phyloP scores from a whole-genome alignment of 495 filamentous ascomycete genomes.

The Pyrenopolyporus hunteri region DNA sequence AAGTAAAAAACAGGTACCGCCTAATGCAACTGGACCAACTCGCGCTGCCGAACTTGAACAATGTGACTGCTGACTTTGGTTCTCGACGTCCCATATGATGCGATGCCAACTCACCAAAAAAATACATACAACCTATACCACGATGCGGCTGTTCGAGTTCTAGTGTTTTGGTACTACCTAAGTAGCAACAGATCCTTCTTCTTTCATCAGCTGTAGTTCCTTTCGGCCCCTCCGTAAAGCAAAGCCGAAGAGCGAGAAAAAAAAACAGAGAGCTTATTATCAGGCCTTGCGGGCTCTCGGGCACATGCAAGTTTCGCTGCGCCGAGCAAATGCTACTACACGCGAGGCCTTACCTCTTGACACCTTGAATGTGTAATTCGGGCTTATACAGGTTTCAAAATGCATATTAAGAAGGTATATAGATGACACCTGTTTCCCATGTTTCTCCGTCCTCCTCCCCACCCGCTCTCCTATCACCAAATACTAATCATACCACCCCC shows the following conservation, averaged over 20 bases:
- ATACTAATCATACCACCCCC: background rate
- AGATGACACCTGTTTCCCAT: too few species aligned
- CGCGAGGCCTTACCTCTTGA: conserved; percentile 5
- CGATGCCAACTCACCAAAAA: conserved; percentile 25
- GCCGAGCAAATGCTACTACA: conserved; percentile 31
- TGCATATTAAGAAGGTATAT: conserved; percentile 36
- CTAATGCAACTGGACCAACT: background rate
- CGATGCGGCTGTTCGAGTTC: conserved; percentile 2
- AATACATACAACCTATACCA: too few species aligned
- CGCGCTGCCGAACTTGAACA: conserved; percentile 14
- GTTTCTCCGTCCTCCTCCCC: background rate
- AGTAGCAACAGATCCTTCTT: background rate
- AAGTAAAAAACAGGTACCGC: too few species aligned
- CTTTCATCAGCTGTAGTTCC: background rate
- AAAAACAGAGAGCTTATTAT: background rate
- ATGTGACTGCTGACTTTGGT: conserved; percentile 25
- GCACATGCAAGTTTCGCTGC: conserved; percentile 21
- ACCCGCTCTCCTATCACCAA: background rate
- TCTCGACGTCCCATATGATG: too few species aligned
- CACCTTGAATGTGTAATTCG: conserved; percentile 9
- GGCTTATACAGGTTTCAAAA: conserved; percentile 9
- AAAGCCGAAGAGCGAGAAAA: too few species aligned
- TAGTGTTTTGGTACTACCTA: background rate
- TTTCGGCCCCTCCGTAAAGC: background rate
- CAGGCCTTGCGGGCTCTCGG: conserved; percentile 19